Evolutionary conservation across 768 basidiomycete species (phyloP).

Genomic region (Tubosaeta sp.): DNA sequence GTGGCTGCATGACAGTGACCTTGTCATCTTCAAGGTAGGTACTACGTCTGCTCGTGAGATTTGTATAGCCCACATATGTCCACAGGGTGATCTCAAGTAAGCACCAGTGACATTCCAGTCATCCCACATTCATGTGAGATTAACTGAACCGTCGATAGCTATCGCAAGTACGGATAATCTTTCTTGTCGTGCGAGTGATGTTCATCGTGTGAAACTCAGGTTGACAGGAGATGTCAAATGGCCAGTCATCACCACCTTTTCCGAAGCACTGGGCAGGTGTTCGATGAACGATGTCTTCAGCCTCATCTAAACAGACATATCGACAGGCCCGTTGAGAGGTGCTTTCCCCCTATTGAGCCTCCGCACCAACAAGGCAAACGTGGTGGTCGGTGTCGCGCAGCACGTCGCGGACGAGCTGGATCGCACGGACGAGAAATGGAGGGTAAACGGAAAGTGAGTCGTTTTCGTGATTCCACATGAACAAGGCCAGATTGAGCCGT

Average conservation of each 20-base stretch:
- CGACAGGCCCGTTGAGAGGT: slow-evolving; percentile 68
- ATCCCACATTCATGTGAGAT: background rate
- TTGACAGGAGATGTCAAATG: slow-evolving; percentile 86
- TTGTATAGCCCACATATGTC: background rate
- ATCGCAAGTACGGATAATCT: slow-evolving; percentile 65
- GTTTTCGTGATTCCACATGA: background rate
- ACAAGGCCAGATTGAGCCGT: background rate
- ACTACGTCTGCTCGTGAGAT: background rate
- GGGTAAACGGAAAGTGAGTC: slow-evolving; percentile 70
- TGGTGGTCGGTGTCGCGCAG: slow-evolving; percentile 72
- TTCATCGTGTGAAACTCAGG: slow-evolving; percentile 37
- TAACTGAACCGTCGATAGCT: slow-evolving; percentile 39
- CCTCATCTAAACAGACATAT: slow-evolving; percentile 3
- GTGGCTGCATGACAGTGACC: slow-evolving; percentile 47
- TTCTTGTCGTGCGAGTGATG: background rate
- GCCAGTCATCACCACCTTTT: slow-evolving; percentile 77
- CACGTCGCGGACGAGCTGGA: slow-evolving; percentile 69
- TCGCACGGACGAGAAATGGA: slow-evolving; percentile 63
- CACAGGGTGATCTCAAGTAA: slow-evolving; percentile 88
- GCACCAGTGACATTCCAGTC: slow-evolving; percentile 23
- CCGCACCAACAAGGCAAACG: slow-evolving; percentile 94
- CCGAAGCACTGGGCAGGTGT: slow-evolving; percentile 59
- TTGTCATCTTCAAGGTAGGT: slow-evolving; percentile 82
- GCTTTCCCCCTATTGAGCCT: slow-evolving; percentile 79
- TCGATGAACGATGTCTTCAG: background rate